These are phyloP conservation scores for Saturnispora serradocipensis DNA, from an alignment of 805 yeast species.

Conservation along the genomic window DNA sequence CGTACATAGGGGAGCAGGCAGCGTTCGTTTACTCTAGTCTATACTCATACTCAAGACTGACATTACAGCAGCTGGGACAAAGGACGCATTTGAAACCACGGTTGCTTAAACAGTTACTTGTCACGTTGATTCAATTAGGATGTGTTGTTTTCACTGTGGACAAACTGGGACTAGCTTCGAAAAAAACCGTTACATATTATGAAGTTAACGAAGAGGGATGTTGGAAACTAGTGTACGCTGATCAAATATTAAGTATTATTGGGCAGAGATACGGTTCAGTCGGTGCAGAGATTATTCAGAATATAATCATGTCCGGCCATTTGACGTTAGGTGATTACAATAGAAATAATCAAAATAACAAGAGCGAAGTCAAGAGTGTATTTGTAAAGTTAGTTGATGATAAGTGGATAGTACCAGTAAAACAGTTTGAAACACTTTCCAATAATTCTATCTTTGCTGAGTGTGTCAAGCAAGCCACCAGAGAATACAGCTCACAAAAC, in stretches of 20 bases:
- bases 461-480: conserved; percentile 25
- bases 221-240: conserved; percentile 59
- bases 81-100: conserved; percentile 38
- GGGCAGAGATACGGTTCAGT: conserved; percentile 35
- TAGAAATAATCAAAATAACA: conserved; percentile 19
- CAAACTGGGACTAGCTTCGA: conserved; percentile 19
- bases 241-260: conserved; percentile 56
- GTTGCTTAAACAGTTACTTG: conserved; percentile 56
- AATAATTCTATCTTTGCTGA: conserved; percentile 28
- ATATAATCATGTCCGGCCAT: conserved; percentile 61
- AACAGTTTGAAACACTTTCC: conserved; percentile 24
- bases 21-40: conserved; percentile 51
- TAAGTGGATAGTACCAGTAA: conserved; percentile 43
- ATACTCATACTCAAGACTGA: conserved; percentile 58
- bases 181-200: conserved; percentile 32
- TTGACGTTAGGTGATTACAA: conserved; percentile 45
- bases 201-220: conserved; percentile 56
- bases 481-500: conserved; percentile 10
- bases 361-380: conserved; percentile 27
- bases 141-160: conserved; percentile 53
- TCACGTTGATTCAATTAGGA: conserved; percentile 68
- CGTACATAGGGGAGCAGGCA: conserved; percentile 66
- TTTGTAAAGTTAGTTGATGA: conserved; percentile 40
- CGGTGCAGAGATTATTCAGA: conserved; percentile 54
- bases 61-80: conserved; percentile 43